Evolutionary conservation across 371 early-diverging fungal genomes (phyloP).

Genomic region (Funneliformis caledonium): DNA sequence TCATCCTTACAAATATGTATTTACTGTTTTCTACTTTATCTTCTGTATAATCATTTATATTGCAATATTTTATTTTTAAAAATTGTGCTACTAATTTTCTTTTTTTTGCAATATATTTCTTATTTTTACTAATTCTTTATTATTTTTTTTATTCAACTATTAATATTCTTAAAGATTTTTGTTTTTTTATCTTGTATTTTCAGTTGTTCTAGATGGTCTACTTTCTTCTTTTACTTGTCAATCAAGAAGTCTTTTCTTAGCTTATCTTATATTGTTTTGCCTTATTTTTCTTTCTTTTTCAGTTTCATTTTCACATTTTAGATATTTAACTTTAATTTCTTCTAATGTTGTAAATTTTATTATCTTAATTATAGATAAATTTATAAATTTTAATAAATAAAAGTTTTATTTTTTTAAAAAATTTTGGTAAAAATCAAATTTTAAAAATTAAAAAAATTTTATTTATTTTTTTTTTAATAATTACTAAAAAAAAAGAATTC

Average conservation of each 20-base stretch:
- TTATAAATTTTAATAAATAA: too few species aligned
- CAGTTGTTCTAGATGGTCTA: neutral
- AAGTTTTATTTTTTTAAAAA: too few species aligned
- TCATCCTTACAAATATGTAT: neutral
- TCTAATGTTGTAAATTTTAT: too few species aligned
- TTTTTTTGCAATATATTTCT: neutral
- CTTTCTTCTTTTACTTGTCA: neutral
- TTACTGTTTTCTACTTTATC: neutral
- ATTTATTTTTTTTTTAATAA: too few species aligned
- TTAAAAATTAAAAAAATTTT: too few species aligned
- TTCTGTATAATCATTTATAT: neutral
- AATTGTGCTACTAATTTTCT: too few species aligned
- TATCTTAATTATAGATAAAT: too few species aligned
- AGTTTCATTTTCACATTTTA: neutral
- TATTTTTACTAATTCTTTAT: neutral
- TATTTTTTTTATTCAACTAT: neutral
- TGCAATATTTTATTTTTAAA: too few species aligned
- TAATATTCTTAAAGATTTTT: neutral
- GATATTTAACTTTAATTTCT: neutral
- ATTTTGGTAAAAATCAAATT: too few species aligned
- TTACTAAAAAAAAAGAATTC: too few species aligned
- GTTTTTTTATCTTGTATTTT: neutral
- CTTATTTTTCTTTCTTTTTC: constrained; percentile 3
- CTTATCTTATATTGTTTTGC: neutral
- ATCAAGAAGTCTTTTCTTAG: neutral